These are phyloP conservation scores for Mycogone perniciosa DNA, from an alignment of 2,329 filamentous ascomycete genomes.

Conservation along the genomic window DNA sequence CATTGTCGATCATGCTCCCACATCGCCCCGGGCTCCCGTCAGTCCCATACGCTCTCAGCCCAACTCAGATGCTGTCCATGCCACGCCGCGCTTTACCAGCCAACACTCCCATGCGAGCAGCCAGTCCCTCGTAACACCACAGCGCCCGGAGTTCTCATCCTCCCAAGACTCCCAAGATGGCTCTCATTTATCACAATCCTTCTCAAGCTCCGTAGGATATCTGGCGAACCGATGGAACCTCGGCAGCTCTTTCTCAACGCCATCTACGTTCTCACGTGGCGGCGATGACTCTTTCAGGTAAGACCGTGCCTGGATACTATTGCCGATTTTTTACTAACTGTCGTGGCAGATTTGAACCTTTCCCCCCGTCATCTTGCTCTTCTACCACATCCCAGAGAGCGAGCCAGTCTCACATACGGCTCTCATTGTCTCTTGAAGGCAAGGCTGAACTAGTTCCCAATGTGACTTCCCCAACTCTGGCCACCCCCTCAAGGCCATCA, in stretches of 20 bases:
- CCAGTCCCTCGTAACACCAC: conserved; percentile 15
- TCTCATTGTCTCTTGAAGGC: conserved; percentile 81
- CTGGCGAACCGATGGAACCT: conserved; percentile 53
- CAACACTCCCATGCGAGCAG: conserved; percentile 5
- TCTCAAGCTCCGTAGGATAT: conserved; percentile 43
- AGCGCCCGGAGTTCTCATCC: conserved; percentile 21
- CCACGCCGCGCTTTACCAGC: conserved; percentile 19
- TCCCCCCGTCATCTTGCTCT: conserved; percentile 37
- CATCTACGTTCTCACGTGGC: conserved; percentile 34
- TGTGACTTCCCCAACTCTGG: conserved; percentile 55
- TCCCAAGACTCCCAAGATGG: conserved; percentile 20
- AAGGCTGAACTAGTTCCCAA: conserved; percentile 79
- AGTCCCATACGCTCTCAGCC: conserved; percentile 23
- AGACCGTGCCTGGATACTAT: conserved; percentile 12
- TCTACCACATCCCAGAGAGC: conserved; percentile 33
- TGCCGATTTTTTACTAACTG: neutral
- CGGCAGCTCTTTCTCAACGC: conserved; percentile 45
- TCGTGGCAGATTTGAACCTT: conserved; percentile 35
- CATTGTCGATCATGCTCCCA: conserved; percentile 18
- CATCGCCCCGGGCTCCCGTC: conserved; percentile 20
- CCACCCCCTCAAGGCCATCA: conserved; percentile 43
- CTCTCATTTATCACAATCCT: conserved; percentile 31
- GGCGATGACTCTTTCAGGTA: conserved; percentile 41
- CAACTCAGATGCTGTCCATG: conserved; percentile 20
- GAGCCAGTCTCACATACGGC: conserved; percentile 54